These are phyloP conservation scores for Peniophora sp. DNA, from an alignment of 1,284 basidiomycete genomes.

Conservation along the genomic window DNA sequence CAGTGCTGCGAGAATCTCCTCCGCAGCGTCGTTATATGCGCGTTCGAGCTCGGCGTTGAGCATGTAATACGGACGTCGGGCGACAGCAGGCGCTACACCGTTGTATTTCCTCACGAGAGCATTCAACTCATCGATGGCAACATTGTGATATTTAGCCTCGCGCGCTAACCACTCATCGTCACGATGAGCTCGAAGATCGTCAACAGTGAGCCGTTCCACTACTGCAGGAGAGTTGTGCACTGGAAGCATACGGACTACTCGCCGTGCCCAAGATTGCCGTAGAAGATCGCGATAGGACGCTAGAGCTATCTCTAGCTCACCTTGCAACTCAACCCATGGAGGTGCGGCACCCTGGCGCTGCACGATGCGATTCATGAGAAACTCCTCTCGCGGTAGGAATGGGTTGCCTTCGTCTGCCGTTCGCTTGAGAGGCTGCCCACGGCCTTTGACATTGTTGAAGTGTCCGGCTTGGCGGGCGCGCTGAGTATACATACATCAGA, in stretches of 20 bases:
- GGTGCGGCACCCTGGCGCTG: conserved; percentile 80
- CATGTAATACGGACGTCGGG: conserved; percentile 53
- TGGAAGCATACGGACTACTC: conserved; percentile 54
- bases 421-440: conserved; percentile 62
- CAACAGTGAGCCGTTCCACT: conserved; percentile 35
- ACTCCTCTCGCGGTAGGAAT: conserved; percentile 72
- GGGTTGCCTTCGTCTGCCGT: conserved; percentile 72
- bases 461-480: conserved; percentile 61
- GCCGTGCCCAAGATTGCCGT: conserved; percentile 57
- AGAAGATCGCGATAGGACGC: conserved; percentile 59
- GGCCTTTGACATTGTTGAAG: conserved; percentile 68
- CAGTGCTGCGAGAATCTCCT: conserved; percentile 44
- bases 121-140: conserved; percentile 67
- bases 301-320: conserved; percentile 51
- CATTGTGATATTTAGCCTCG: conserved; percentile 66
- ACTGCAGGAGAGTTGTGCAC: conserved; percentile 33
- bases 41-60: conserved; percentile 51
- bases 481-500: conserved; percentile 26
- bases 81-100: conserved; percentile 68
- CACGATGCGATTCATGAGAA: conserved; percentile 85
- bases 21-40: conserved; percentile 43
- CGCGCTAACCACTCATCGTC: conserved; percentile 71
- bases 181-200: conserved; percentile 38
- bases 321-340: conserved; percentile 88
- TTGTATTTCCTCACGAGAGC: conserved; percentile 73